Base-by-base conservation (phyloP, 2,329 filamentous ascomycete genomes). In the Aspergillus viridinutans region DNA sequence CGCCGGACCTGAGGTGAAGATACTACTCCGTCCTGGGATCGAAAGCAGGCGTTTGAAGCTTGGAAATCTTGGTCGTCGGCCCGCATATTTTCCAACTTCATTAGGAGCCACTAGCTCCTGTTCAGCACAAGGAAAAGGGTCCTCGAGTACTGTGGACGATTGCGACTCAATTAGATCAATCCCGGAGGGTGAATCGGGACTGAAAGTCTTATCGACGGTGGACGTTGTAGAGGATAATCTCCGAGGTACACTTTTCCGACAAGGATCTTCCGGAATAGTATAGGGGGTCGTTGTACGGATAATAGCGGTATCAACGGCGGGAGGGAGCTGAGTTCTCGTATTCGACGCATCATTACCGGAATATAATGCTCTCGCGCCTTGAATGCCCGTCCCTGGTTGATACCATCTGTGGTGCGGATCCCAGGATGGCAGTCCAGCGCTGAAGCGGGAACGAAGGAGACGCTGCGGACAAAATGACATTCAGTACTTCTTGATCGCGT, bases 401-500 rank as follows among this genome's bases (percentile, higher is more conserved):
- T 61, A 58, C 62, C 62, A 66, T 49, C 58, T 61, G 54, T 55
- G 58, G 43, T 58, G 61, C 58, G 60, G 61, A 55, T 53, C 49
- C 58, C 52, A 58, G 59, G 63, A 65, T 20, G 62, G 60, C 53
- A 70, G 63, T 60, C 66, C 65, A 52, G 58, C 53, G 60, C 63
- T 67, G 43, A 68, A 61, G 65, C 68, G 68, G 57, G 61, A 63
- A 54, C 65, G 70, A 62, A 67, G 63, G 49, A 72, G 55, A 57
- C 61, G 61, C 43, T 65, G 64, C 56, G 67, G 62, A 67, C 72
- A 65, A 62, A 63, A 61, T 64, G 64, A 73, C 72, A 74, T 74
- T 71, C 72, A 74, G 72, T 56, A 60, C 50, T 55, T 53, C 51
- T 53, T 59, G 48, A 58, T 58, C 38, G 40, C 53, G 66, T 61